A percentile compares a stretch with the other conserved stretches of the same genome.
Conservation (phyloP, 805 yeast genomes). For the Debaryomyces prosopidis region DNA sequence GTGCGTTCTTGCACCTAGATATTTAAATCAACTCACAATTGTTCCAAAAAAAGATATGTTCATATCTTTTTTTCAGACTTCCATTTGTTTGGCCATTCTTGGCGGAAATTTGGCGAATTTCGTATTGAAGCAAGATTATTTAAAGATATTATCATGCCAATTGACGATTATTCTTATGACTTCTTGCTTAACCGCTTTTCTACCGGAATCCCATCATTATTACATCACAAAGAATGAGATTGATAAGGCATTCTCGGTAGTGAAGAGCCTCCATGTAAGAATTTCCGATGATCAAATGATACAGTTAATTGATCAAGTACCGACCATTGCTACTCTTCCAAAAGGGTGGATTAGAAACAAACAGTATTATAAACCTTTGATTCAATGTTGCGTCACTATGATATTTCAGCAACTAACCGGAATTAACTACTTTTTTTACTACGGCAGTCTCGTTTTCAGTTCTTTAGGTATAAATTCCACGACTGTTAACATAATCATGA, state of each 20-base stretch:
- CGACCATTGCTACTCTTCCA: background rate
- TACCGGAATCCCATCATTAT: conserved; percentile 2
- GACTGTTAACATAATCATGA: conserved; percentile 15
- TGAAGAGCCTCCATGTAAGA: background rate
- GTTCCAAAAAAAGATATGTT: conserved; percentile 14
- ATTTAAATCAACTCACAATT: conserved; percentile 17
- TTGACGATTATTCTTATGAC: background rate
- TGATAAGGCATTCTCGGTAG: background rate
- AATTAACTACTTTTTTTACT: conserved; percentile 34
- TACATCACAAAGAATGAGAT: background rate
- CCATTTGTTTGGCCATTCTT: conserved; percentile 23
- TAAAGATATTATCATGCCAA: background rate
- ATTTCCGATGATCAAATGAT: background rate
- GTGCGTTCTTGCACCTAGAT: conserved; percentile 24
- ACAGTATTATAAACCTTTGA: conserved; percentile 4
- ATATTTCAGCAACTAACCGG: conserved; percentile 37
- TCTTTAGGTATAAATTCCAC: conserved; percentile 7
- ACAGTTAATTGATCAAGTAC: background rate
- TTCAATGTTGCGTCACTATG: conserved; percentile 24
- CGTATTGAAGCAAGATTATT: background rate
- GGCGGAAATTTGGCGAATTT: conserved; percentile 17
- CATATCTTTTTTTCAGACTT: conserved; percentile 22
- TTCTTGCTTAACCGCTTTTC: background rate
- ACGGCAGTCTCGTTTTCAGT: conserved; percentile 22
- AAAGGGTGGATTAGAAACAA: background rate